Conservation (phyloP, 768 basidiomycete species). For the Tylopilus intermedius region DNA sequence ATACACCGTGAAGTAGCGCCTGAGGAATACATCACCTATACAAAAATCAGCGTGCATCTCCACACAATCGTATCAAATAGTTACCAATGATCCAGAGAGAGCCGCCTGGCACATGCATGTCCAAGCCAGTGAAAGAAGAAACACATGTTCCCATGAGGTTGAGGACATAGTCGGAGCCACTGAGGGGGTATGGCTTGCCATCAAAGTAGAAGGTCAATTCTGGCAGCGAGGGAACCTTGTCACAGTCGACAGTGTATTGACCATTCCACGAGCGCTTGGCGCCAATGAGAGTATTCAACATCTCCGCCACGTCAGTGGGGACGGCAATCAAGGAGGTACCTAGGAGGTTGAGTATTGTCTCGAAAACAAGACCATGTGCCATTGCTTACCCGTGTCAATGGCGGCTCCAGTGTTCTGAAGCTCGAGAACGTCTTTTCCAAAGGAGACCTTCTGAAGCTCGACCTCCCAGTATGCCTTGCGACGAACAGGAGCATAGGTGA, state of each 20-base stretch:
- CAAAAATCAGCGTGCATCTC: constrained; percentile 5
- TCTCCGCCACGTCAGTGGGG: constrained; percentile 92
- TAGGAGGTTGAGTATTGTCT: constrained; percentile 20
- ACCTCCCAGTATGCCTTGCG: constrained; percentile 99
- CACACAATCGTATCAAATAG: constrained; percentile 10
- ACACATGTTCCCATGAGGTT: constrained; percentile 91
- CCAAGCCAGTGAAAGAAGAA: constrained; percentile 87
- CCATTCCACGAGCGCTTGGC: constrained; percentile 95
- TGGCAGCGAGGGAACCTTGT: constrained; percentile 78
- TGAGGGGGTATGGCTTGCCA: constrained; percentile 74
- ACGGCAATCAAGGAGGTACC: constrained; percentile 93
- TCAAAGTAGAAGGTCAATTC: constrained; percentile 79
- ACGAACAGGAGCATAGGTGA: constrained; percentile 85
- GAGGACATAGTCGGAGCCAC: constrained; percentile 84
- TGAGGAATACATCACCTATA: constrained; percentile 82
- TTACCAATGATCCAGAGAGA: constrained; percentile 88
- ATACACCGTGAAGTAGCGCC: constrained; percentile 90
- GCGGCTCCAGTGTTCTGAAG: constrained; percentile 92
- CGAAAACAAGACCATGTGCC: neutral
- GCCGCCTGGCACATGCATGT: constrained; percentile 77
- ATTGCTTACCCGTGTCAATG: constrained; percentile 72
- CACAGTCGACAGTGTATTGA: constrained; percentile 88
- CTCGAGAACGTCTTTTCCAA: constrained; percentile 85
- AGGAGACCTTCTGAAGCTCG: constrained; percentile 79
- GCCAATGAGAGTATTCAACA: constrained; percentile 94